A percentile compares a stretch with the other conserved stretches of the same genome.
Evolutionary conservation across 1,284 basidiomycete genomes (phyloP).

Genomic region (Grifola frondosa): DNA sequence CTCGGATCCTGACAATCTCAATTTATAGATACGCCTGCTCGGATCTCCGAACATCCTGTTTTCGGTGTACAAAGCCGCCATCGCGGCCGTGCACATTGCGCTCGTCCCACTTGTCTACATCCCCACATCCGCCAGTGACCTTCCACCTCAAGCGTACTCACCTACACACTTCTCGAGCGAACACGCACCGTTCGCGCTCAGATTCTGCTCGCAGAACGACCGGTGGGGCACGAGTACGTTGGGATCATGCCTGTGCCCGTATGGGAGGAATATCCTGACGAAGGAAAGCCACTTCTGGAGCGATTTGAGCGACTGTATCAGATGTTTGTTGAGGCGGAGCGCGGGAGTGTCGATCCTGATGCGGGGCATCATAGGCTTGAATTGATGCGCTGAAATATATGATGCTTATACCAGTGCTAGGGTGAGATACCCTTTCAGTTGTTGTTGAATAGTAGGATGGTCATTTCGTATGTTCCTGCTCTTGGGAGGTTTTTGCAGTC

Average conservation of each 20-base stretch:
- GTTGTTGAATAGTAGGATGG: too few species aligned
- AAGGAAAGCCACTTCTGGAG: conserved; percentile 47
- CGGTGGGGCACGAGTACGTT: conserved; percentile 56
- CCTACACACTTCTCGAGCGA: conserved; percentile 12
- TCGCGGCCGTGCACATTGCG: conserved; percentile 62
- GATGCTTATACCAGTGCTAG: background rate
- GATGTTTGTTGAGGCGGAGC: conserved; percentile 25
- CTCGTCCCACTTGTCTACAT: conserved; percentile 52
- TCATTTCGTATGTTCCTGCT: too few species aligned
- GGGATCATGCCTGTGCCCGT: conserved; percentile 46
- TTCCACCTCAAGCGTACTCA: conserved; percentile 11
- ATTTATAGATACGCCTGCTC: conserved; percentile 56
- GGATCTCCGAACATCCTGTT: conserved; percentile 70
- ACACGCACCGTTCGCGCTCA: conserved; percentile 33
- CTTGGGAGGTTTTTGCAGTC: too few species aligned
- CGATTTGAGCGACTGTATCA: conserved; percentile 55
- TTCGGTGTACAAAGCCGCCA: conserved; percentile 57
- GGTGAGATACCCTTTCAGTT: background rate
- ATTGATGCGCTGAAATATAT: background rate
- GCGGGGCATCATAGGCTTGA: too few species aligned
- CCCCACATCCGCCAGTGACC: conserved; percentile 22
- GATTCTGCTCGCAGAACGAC: conserved; percentile 56
- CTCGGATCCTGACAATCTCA: background rate
- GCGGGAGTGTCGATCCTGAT: conserved; percentile 1
- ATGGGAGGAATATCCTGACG: conserved; percentile 48